These are phyloP conservation scores for Botrytis fragariae DNA, from an alignment of 2,329 filamentous ascomycete genomes.

Conservation along the genomic window DNA sequence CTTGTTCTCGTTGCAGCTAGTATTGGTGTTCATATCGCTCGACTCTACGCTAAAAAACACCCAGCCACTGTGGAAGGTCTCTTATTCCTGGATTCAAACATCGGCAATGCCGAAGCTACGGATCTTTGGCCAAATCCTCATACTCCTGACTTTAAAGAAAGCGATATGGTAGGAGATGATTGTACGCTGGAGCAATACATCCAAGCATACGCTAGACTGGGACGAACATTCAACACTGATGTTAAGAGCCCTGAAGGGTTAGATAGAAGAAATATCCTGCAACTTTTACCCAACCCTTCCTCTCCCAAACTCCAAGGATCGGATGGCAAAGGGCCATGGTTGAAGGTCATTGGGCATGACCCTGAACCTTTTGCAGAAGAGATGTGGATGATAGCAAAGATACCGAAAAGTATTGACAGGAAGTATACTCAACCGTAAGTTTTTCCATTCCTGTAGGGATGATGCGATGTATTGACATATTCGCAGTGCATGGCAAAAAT, in stretches of 20 bases:
- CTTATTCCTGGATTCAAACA: background rate
- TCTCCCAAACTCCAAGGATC: background rate
- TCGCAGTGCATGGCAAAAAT: background rate
- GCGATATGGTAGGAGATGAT: background rate
- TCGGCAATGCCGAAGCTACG: background rate
- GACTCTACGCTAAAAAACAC: background rate
- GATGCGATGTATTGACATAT: background rate
- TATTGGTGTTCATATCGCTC: background rate
- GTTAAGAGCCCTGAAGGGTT: background rate
- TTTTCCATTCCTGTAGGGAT: background rate
- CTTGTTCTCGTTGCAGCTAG: background rate
- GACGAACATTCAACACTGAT: background rate
- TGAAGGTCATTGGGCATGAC: background rate
- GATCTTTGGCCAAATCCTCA: background rate
- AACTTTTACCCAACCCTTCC: background rate
- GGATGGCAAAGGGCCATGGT: background rate
- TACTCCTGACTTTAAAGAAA: background rate
- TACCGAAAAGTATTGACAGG: background rate
- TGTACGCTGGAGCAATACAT: background rate
- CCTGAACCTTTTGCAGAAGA: background rate
- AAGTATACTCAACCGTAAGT: background rate
- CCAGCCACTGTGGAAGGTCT: background rate
- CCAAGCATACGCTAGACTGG: background rate
- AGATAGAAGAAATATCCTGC: background rate
- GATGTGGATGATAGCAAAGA: background rate